phyloP scores from a whole-genome alignment of 495 filamentous ascomycete genomes.

The Friedmanniomyces simplex region DNA sequence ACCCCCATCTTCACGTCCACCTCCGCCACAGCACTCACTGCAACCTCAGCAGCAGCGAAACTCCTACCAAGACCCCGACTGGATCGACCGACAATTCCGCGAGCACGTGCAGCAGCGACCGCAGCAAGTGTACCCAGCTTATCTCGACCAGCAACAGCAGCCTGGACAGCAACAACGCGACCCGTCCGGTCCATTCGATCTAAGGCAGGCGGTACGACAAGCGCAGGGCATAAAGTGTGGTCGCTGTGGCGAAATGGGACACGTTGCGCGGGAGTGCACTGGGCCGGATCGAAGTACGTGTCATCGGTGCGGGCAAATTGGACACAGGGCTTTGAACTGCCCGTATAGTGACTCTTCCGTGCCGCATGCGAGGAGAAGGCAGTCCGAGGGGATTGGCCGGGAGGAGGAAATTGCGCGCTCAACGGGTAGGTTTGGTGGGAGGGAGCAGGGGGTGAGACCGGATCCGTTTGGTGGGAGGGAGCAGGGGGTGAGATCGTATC shows the following conservation, averaged over 20 bases:
- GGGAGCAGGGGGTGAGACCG: neutral
- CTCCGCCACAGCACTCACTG: no score
- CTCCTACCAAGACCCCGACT: neutral
- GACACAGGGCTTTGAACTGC: conserved; percentile 13
- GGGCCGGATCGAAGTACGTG: neutral
- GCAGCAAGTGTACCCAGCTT: neutral
- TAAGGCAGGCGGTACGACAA: neutral
- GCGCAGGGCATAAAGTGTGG: conserved; percentile 6
- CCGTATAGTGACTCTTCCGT: neutral
- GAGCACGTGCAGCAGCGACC: conserved; percentile 4
- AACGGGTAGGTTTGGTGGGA: neutral
- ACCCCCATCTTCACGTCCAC: no score
- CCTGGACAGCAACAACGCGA: neutral
- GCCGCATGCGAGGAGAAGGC: neutral
- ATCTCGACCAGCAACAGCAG: neutral
- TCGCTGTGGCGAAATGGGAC: conserved; percentile 17
- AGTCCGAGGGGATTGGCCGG: neutral
- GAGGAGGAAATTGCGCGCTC: neutral
- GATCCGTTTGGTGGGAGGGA: neutral
- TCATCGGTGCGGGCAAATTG: conserved; percentile 11
- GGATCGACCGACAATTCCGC: conserved; percentile 12
- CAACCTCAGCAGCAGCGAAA: neutral
- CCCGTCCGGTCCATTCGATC: neutral
- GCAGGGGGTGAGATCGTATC: neutral
- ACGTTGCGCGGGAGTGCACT: conserved; percentile 14